These are phyloP conservation scores for Chlamydomonas urium DNA, from an alignment of 139 green algal species.

Conservation along the genomic window DNA sequence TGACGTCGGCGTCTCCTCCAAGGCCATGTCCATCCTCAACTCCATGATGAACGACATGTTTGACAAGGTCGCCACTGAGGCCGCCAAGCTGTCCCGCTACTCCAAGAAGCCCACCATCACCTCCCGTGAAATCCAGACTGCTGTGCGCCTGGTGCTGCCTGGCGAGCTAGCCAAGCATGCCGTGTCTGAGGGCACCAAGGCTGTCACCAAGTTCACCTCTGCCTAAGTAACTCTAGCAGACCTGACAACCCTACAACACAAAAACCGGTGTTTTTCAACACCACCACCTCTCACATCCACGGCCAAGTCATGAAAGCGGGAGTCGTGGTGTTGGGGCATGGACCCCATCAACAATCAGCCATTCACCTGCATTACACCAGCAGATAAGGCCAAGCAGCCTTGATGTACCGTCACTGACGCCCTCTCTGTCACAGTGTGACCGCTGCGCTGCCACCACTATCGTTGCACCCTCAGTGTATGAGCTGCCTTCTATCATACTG, in stretches of 20 bases:
- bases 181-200: slow-evolving; percentile 72
- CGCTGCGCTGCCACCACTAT: no score
- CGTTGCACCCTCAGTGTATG: no score
- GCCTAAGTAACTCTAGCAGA: slow-evolving; percentile 41
- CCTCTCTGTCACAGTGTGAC: no score
- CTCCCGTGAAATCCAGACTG: slow-evolving; percentile 86
- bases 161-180: slow-evolving; percentile 22
- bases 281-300: no score
- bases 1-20: slow-evolving; percentile 89
- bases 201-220: slow-evolving; percentile 87
- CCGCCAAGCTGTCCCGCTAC: slow-evolving; percentile 70
- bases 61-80: slow-evolving; percentile 85
- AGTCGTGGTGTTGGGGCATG: no score
- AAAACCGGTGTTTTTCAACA: slow-evolving; percentile 30
- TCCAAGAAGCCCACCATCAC: slow-evolving; percentile 92
- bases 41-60: slow-evolving; percentile 93
- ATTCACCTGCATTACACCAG: no score
- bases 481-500: no score
- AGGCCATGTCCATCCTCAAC: slow-evolving; percentile 97
- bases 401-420: no score
- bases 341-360: no score
- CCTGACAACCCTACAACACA: neutral
- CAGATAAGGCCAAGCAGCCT: no score
- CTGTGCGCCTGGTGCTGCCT: slow-evolving; percentile 62
- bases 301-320: no score